Conservation (phyloP, 2,329 filamentous ascomycete genomes). For the Malbranchea cinnamomea region DNA sequence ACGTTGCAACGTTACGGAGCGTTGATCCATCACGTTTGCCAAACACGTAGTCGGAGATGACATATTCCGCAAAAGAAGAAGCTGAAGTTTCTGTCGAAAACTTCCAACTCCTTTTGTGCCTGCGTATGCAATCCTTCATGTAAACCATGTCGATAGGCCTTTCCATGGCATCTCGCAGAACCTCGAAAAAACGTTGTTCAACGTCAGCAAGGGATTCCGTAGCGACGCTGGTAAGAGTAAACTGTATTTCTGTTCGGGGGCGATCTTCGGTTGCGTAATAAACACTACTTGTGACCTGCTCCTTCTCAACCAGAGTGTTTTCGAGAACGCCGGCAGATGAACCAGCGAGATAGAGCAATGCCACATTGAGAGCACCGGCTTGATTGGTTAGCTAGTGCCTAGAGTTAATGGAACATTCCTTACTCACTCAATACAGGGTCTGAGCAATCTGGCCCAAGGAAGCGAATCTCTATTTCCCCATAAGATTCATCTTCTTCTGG, state of each 20-base stretch:
- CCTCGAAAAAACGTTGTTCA: conserved; percentile 68
- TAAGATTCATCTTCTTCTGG: conserved; percentile 92
- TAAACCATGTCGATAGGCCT: conserved; percentile 83
- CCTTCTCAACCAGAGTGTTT: conserved; percentile 81
- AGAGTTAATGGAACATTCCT: neutral
- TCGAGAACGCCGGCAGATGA: conserved; percentile 88
- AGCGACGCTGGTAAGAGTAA: conserved; percentile 73
- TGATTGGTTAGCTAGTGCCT: conserved; percentile 3
- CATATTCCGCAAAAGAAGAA: conserved; percentile 65
- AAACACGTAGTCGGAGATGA: conserved; percentile 88
- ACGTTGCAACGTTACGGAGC: conserved; percentile 41
- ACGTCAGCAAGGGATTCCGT: conserved; percentile 73
- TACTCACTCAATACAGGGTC: conserved; percentile 44
- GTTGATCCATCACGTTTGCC: conserved; percentile 72
- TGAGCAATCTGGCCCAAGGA: conserved; percentile 71
- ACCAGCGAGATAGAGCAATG: conserved; percentile 76
- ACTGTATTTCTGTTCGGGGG: conserved; percentile 69
- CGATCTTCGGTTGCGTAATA: conserved; percentile 65
- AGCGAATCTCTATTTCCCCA: conserved; percentile 73
- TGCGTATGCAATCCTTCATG: conserved; percentile 69
- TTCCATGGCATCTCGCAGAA: conserved; percentile 61
- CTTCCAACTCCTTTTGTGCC: conserved; percentile 68
- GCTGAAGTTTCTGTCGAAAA: conserved; percentile 70
- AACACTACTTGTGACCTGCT: conserved; percentile 78
- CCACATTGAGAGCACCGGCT: conserved; percentile 59